Evolutionary conservation across 176 grass and related monocot species (phyloP), one percentile per base, ranked within the genome.

Genomic region (Paspalum notatum): DNA sequence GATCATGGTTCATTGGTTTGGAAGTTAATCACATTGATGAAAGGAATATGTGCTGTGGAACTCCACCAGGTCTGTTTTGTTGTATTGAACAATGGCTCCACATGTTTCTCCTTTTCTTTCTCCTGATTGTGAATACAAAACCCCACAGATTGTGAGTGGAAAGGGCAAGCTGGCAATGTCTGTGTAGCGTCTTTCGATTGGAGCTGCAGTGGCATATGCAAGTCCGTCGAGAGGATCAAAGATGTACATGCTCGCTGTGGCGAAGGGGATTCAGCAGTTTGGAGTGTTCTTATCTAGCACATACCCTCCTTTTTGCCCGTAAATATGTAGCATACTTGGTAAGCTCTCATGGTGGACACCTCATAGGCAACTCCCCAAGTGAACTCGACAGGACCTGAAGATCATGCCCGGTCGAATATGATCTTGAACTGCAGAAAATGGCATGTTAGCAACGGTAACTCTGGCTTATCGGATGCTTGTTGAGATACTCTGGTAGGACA

Each of bases 11-110:
- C 83, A 93, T 97, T 12, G 91, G 94, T 25, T 84, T 93, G 82
- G 91, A 97, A 83, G 94, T 86, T 54, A 92, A 97, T 63, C 91
- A 97, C 63, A 90, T 93, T 8, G 94, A 97, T 51, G 94, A 97
- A 80, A 91, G 91, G 80, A 97, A 80, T 55, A 93, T 97, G 94
- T 93, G 94, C 75, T 97, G 94, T 49, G 94, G 94, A 85, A 97
- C 94, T 73, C 94, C 91, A 38, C 91, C 94, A 82, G 94, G 94
- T 93, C 12, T 38, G 54, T 81, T 37, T 75, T n/a, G 38, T 48
- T 81, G 21, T 78, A 62, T 17, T 77, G n/a, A 26, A 40, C 59
- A 46, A n/a, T 47, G 44, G 3, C 38, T 66, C 37, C 41, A 48
- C 44, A 48, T 16, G 12, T 60, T 68, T 68, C 6, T 15, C 24